Evolutionary conservation across 345 rosid species (phyloP).

Genomic region (Eucalyptus pauciflora): DNA sequence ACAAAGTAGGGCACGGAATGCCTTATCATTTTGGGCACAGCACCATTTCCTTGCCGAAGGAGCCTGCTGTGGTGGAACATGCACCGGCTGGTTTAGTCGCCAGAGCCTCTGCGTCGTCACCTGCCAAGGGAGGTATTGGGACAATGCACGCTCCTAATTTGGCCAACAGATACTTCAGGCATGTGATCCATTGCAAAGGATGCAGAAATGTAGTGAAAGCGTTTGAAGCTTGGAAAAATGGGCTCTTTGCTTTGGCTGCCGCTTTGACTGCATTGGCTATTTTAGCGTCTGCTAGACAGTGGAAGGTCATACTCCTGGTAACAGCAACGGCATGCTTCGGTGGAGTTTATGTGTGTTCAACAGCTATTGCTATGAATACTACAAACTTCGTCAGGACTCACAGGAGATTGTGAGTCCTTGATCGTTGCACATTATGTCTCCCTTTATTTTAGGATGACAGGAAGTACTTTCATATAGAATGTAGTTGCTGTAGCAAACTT

Average conservation of each 20-base stretch:
- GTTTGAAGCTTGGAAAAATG: conserved; percentile 51
- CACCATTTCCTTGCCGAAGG: conserved; percentile 54
- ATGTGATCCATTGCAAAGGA: conserved; percentile 78
- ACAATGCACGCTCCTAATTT: conserved; percentile 75
- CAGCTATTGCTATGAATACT: conserved; percentile 60
- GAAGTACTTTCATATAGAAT: neutral
- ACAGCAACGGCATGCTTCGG: conserved; percentile 50
- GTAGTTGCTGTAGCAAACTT: neutral
- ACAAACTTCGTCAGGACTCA: conserved; percentile 83
- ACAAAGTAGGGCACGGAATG: conserved; percentile 96
- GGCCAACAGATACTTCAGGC: conserved; percentile 74
- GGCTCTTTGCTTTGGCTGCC: conserved; percentile 30
- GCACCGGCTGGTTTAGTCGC: conserved; percentile 90
- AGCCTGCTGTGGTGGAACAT: conserved; percentile 78
- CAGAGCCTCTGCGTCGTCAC: conserved; percentile 52
- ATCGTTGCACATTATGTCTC: neutral
- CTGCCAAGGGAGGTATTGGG: conserved; percentile 75
- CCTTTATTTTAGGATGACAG: neutral
- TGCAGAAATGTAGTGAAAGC: conserved; percentile 52
- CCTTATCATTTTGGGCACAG: conserved; percentile 83
- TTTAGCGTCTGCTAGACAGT: conserved; percentile 53
- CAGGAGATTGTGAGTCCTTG: conserved; percentile 43
- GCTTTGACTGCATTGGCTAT: conserved; percentile 49
- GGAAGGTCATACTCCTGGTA: conserved; percentile 51
- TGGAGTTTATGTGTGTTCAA: conserved; percentile 49